Base-by-base conservation (phyloP, 2,329 filamentous ascomycete species). In the Trichoderma endophyticum region DNA sequence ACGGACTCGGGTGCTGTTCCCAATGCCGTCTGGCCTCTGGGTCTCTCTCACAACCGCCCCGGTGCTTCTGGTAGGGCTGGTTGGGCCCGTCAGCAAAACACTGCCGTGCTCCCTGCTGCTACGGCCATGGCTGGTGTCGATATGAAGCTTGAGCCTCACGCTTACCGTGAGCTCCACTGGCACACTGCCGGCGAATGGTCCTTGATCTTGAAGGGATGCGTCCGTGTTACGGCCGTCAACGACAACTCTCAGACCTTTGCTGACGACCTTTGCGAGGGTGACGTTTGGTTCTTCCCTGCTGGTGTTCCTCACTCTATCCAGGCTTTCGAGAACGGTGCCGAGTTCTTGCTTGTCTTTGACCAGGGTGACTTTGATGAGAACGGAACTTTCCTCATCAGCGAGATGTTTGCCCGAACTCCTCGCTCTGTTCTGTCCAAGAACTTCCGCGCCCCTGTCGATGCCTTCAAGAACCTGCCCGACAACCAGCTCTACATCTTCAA, bases 91-190 rank as follows among this genome's bases (percentile, higher is more conserved):
- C 84, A 89, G 77, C 85, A 89, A 77, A 89, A 89, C 75, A 79
- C 76, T 0, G 79, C 78, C 1, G 85, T 87, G 11, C 82, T 90
- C 72, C 88, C 88, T 2, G 72, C 77, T 0, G 82, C 86, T 7
- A 85, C 79, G 4, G 80, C 78, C 15, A 88, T 89, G 85, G 87
- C 88, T 0, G 87, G 87, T 57, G 88, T 89, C 0, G 84, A 89
- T 74, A 89, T 89, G 88, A 83, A 86, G 54, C 82, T 90, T 1
- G 84, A 83, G n/a, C 83, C 86, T 0, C 80, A 86, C 30, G 88
- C 86, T 0, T 90, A 90, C 73, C 85, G 90, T 24, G 89, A 91
- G 77, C 80, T 91, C 26, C 90, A 92, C 74, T 92, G 87, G 87
- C 88, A 90, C 74, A 87, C 84, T 48, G 83, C 85, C 51, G 84